Conservation (phyloP, 345 rosid genomes). For the Brassica cretica region DNA sequence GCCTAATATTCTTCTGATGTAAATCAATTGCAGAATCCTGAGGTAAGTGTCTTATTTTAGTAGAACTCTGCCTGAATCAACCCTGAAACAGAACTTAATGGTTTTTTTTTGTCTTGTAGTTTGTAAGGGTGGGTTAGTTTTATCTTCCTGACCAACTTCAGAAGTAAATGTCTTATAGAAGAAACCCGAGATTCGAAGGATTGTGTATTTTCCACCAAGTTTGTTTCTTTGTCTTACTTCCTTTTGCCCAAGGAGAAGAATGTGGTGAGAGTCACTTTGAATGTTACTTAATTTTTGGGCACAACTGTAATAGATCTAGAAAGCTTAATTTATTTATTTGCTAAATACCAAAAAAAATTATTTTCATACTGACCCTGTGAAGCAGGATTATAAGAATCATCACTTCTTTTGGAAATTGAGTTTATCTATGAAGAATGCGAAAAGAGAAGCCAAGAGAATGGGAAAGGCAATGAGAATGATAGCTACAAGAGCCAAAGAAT, state of each 20-base stretch:
- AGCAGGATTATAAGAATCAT: not conserved
- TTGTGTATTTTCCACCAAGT: not conserved
- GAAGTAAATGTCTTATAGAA: not conserved
- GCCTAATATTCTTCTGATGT: not conserved
- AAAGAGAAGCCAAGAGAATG: constrained; percentile 27
- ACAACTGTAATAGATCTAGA: not conserved
- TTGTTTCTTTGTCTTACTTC: not conserved
- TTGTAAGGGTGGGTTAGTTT: constrained; percentile 21
- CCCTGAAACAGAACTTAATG: not conserved
- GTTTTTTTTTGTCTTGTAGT: not conserved
- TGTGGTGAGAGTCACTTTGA: not conserved
- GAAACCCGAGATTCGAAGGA: not conserved
- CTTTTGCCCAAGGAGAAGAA: not conserved
- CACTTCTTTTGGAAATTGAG: constrained; percentile 34
- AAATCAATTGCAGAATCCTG: not conserved
- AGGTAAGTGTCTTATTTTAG: not conserved
- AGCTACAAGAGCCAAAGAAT: constrained; percentile 15
- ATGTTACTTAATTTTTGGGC: not conserved
- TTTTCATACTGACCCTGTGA: not conserved
- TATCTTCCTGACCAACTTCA: constrained; percentile 9
- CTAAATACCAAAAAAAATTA: not conserved
- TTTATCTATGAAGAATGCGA: constrained; percentile 28
- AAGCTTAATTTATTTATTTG: not conserved
- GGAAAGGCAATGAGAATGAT: constrained; percentile 23
- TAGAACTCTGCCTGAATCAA: not conserved